These are phyloP conservation scores for Solanum infundibuliforme DNA, from an alignment of 257 asterid genomes.

Conservation along the genomic window DNA sequence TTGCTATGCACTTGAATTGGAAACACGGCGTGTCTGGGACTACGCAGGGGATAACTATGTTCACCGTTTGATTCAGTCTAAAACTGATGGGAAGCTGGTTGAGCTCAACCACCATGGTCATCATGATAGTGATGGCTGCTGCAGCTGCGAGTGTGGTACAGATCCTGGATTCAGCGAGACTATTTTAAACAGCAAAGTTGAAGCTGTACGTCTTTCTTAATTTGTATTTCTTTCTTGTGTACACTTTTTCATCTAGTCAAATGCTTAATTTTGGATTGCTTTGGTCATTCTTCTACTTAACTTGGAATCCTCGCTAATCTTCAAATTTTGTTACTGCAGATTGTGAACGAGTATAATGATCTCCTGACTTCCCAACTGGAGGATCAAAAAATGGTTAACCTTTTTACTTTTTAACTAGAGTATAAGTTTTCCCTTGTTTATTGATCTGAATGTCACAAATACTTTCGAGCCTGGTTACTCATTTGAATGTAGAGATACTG, in stretches of 20 bases:
- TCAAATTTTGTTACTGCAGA: conserved; percentile 36
- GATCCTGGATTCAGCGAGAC: conserved; percentile 43
- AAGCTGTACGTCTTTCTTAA: conserved; percentile 43
- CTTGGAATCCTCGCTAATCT: conserved; percentile 6
- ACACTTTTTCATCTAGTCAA: not conserved
- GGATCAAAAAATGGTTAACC: conserved; percentile 65
- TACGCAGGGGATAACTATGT: conserved; percentile 93
- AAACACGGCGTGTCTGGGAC: conserved; percentile 97
- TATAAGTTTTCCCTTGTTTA: not conserved
- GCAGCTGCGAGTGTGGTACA: conserved; percentile 25
- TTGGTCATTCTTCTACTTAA: not conserved
- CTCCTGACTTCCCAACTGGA: conserved; percentile 87
- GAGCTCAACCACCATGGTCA: conserved; percentile 69
- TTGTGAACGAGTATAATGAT: conserved; percentile 82
- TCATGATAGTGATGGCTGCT: conserved; percentile 29
- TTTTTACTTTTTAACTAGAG: conserved; percentile 2
- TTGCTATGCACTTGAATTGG: conserved; percentile 95
- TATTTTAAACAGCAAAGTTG: conserved; percentile 53
- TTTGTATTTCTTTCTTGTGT: conserved; percentile 1
- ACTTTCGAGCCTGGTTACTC: not conserved
- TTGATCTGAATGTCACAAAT: not conserved
- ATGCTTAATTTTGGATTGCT: not conserved
- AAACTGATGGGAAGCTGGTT: conserved; percentile 90
- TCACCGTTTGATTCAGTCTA: conserved; percentile 88
- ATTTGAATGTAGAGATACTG: not conserved